Evolutionary conservation across 345 rosid genomes (phyloP).

Genomic region (Atalantia buxifolia): DNA sequence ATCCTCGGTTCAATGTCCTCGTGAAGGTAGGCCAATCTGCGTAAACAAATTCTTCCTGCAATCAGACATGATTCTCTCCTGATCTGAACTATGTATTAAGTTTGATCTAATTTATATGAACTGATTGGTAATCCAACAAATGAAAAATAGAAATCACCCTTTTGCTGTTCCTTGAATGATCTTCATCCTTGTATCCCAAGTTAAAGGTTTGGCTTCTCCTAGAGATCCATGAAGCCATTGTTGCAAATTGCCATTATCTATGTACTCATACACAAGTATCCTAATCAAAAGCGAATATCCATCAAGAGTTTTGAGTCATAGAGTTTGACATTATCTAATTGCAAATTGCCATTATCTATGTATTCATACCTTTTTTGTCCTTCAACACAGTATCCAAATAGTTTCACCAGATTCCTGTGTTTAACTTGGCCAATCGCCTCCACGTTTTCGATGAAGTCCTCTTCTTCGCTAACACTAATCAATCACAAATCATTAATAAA

Average conservation of each 20-base stretch:
- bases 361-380: constrained; percentile 64
- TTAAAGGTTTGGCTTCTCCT: constrained; percentile 41
- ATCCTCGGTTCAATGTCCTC: constrained; percentile 65
- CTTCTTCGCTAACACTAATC: constrained; percentile 34
- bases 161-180: constrained; percentile 75
- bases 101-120: neutral
- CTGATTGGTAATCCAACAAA: neutral
- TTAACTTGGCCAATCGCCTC: constrained; percentile 48
- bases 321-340: no score
- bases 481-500: neutral
- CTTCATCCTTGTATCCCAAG: constrained; percentile 54
- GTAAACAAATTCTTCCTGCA: neutral
- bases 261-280: constrained; percentile 63
- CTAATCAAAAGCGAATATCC: constrained; percentile 25
- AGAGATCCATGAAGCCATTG: constrained; percentile 71
- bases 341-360: no score
- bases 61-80: neutral
- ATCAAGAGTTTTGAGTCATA: neutral
- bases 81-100: neutral
- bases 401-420: constrained; percentile 65
- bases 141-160: constrained; percentile 39
- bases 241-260: constrained; percentile 67
- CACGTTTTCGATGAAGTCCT: constrained; percentile 44
- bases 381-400: constrained; percentile 64
- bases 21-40: constrained; percentile 72